Base-by-base conservation (phyloP, 2,329 filamentous ascomycete genomes). In the Ascochyta viciae-villosae region DNA sequence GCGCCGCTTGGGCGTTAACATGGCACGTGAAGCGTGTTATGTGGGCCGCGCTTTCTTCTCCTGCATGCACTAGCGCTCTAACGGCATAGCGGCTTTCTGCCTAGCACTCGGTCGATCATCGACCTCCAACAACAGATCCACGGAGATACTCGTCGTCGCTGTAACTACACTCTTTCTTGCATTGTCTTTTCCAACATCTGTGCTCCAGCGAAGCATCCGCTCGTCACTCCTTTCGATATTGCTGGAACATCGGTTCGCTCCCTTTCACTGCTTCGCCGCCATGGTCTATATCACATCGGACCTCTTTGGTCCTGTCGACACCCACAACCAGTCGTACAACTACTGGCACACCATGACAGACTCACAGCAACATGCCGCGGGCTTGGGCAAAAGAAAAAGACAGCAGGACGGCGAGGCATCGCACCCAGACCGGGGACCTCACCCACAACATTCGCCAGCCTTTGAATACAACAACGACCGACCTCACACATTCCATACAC, bases 221-320 rank as follows among this genome's bases (percentile, higher is more conserved):
- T 24, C 10, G 12, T n/a, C 13, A 10, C 16, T 43, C n/a, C 6
- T 37, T 24, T 52, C 27, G 16, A 13, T 19, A 5, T 19, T 34
- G n/a, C 19, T 13, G 27, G 29, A 23, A 46, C 38, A 19, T 26
- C 31, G 31, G 1, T 50, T 48, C 47, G 22, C 24, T 10, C 42
- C 23, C 6, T 33, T 33, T 47, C 50, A 55, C 54, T 43, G 24
- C 54, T 42, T 54, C 40, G 47, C 60, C 60, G 55, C 56, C 45
- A 75, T 75, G 73, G 67, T 70, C 31, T 75, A 74, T 53, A 75
- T 75, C 49, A 75, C 73, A 23, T 62, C 70, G n/a, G 67, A 73
- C 27, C 67, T 75, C 15, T 75, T 75, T 54, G 63, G 67, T 22
- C 60, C 65, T 27, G 56, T 60, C 19, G 46, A 58, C 27, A 31